Conservation (phyloP, 2,329 filamentous ascomycete species). For the Clarireedia monteithiana region DNA sequence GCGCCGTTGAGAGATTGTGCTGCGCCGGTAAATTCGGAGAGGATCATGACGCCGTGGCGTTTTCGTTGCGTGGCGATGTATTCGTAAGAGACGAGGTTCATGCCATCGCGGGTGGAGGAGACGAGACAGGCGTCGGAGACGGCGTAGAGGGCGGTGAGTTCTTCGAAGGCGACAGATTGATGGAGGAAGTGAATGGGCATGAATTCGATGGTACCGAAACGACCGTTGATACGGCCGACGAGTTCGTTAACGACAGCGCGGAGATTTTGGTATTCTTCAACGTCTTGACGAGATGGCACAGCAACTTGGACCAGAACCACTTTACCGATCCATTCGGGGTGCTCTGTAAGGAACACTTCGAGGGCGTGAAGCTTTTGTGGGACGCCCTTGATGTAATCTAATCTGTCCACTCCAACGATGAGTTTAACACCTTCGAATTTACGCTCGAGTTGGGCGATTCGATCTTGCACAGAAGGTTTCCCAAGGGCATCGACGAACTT, state of each 20-base stretch:
- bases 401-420: constrained; percentile 90
- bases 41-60: constrained; percentile 85
- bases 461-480: constrained; percentile 77
- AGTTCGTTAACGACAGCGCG: constrained; percentile 94
- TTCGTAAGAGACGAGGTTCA: constrained; percentile 98
- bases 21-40: constrained; percentile 94
- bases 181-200: constrained; percentile 99
- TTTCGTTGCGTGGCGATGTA: constrained; percentile 93
- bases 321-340: constrained; percentile 97
- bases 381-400: constrained; percentile 98
- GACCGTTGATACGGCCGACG: constrained; percentile 93
- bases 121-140: constrained; percentile 89
- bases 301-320: constrained; percentile 95
- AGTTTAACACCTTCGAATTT: constrained; percentile 96
- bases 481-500: constrained; percentile 88
- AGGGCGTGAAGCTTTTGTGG: constrained; percentile 95
- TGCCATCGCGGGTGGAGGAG: constrained; percentile 92
- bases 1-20: constrained; percentile 91
- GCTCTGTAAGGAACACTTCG: constrained; percentile 92
- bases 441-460: constrained; percentile 74
- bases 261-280: constrained; percentile 96
- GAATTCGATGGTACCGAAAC: constrained; percentile 94
- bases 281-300: constrained; percentile 88
- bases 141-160: constrained; percentile 87
- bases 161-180: constrained; percentile 90